Evolutionary conservation across 768 basidiomycete species (phyloP), one percentile per base, ranked within the genome.

Genomic region (Crepidotus variabilis): DNA sequence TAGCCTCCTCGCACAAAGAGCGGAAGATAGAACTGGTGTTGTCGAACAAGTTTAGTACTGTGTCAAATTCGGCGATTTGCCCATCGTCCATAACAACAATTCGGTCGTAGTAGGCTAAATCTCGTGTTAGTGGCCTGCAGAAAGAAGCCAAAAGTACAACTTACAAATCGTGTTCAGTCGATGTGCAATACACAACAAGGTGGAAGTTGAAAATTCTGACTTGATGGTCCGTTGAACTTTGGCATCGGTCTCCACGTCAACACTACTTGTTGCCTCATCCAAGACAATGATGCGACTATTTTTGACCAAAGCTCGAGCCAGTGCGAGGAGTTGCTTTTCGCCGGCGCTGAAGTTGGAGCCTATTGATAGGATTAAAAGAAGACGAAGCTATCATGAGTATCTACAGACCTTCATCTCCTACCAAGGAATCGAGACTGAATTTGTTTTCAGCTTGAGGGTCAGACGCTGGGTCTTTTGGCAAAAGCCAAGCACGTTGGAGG

Each of bases 81-180:
- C 90, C 89, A 23, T 76, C 71, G 61, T 87, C 83, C 85, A 92
- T 87, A 47, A 90, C 88, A 16, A 92, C 71, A 20, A 90, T 77
- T 20, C 83, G 77, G 63, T 89, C 86, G 60, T 85, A 88, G 62
- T 87, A 80, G 0, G 77, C 83, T 83, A 47, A 2, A 58, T 35
- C 43, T 50, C 20, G 24, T n/a, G 22, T 56, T 18, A 60, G 52
- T 28, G 18, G 50, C 18, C n/a, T 14, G 43, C 13, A 6, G 51
- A 18, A 14, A 16, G 48, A 51, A 14, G 20, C 13, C 47, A 33
- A 21, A 55, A 51, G 23, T n/a, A 23, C 28, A 9, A 55, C 72
- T 56, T 58, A 75, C 79, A 76, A 52, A 87, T 83, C 3, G 83
- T 84, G 61, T 84, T 83, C 50, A 85, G 63, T 16, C 82, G 71